These are phyloP conservation scores for Quercus dentata DNA, from an alignment of 306 rosid genomes.

Conservation along the genomic window DNA sequence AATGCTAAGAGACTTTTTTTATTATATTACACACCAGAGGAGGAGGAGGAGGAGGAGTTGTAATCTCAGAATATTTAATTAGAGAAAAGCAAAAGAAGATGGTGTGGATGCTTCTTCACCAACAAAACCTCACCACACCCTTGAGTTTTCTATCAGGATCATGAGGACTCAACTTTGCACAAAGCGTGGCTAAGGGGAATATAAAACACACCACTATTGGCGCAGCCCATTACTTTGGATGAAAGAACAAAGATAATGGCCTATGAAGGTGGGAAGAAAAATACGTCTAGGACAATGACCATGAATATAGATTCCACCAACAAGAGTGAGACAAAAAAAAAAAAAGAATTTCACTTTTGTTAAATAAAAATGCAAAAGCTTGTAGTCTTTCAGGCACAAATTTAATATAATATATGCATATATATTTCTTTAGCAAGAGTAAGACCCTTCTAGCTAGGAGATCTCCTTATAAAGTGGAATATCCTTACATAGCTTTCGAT, in stretches of 20 bases:
- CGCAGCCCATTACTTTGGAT: conserved; percentile 26
- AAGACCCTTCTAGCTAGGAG: conserved; percentile 19
- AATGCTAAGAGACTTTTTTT: no score
- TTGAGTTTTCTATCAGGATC: conserved; percentile 10
- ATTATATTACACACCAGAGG: no score
- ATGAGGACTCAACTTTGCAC: conserved; percentile 25
- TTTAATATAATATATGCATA: no score
- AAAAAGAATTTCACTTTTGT: conserved; percentile 7
- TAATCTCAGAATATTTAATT: neutral
- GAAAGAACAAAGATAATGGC: conserved; percentile 22
- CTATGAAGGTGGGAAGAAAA: conserved; percentile 1
- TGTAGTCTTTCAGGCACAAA: conserved; percentile 13
- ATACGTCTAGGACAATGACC: conserved; percentile 24
- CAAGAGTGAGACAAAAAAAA: conserved; percentile 24
- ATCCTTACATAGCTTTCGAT: conserved; percentile 8
- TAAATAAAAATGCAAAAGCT: conserved; percentile 13
- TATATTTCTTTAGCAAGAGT: no score
- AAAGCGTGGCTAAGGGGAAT: conserved; percentile 17
- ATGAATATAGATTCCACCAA: conserved; percentile 28
- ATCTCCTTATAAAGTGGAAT: conserved; percentile 30
- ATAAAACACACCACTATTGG: conserved; percentile 19
- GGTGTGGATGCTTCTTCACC: conserved; percentile 41
- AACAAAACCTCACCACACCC: conserved; percentile 10
- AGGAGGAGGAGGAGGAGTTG: neutral
- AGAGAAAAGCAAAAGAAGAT: conserved; percentile 16